Evolutionary conservation across 1,284 basidiomycete genomes (phyloP), one percentile per base, ranked within the genome.

Genomic region (Apiotrichum gamsii): DNA sequence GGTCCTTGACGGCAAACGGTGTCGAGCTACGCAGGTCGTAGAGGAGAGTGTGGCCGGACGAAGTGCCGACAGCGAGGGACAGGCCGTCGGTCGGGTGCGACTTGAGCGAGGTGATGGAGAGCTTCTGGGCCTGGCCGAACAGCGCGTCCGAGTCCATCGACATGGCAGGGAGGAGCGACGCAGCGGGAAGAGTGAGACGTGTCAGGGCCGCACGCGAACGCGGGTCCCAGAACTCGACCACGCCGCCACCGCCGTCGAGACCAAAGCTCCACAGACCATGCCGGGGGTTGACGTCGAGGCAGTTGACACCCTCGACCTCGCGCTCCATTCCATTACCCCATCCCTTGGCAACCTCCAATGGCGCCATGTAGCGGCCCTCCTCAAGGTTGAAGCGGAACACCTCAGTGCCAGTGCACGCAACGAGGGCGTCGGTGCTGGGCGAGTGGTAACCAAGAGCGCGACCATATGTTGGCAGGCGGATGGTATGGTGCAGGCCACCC

Each of bases 221-320:
- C 1, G 85, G 87, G 72, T 98, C 95, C 90, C 93, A 98, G 64
- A 99, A 89, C 67, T 97, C 90, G 35, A 93, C 87, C 0, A 85
- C 82, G 9, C 90, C 87, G 5, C 81, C 84, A 3, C 62, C 72
- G 3, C 72, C 70, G 44, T 74, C 71, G n/a, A 72, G 49, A 6
- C 93, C 95, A 61, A 98, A 91, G 15, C 83, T 83, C 59, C 91
- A 80, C 0, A 98, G 77, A 18, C 94, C 90, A 67, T 98, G 94
- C 1, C 86, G 86, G 3, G 90, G 84, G 67, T 98, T 98, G 60
- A 98, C 81, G 68, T 99, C 90, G 45, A 97, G 80, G 13, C 81
- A 80, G 64, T 97, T 97, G 49, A 96, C 87, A 24, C 94, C 95
- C 2, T 78, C 74, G 11, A 79, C 76, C 30, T 81, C 77, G 9